Percentiles rank a stretch among this genome's conserved stretches.
Conservation (phyloP, 208 protist genomes). For the Entamoeba invadens region DNA sequence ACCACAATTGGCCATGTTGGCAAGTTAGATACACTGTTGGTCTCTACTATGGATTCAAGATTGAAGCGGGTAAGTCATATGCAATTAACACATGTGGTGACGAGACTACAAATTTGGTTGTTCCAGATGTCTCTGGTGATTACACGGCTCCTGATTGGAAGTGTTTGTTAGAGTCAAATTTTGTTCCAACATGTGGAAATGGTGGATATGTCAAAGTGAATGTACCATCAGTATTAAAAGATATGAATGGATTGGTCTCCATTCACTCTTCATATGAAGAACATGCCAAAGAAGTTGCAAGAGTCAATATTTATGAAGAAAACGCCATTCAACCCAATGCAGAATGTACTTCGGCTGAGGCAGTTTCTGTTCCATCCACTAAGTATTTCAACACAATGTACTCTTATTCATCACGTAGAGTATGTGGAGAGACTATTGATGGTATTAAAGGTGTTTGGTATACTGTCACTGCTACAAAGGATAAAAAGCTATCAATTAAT, state of each 20-base stretch:
- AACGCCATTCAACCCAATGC: not conserved
- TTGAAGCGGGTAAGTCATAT: not conserved
- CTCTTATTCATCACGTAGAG: not conserved
- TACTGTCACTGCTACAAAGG: not conserved
- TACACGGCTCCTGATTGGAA: not conserved
- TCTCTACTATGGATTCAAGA: not conserved
- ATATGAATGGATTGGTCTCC: not conserved
- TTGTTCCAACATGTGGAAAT: not conserved
- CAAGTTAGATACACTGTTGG: not conserved
- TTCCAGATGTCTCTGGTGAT: not conserved
- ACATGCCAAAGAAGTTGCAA: not conserved
- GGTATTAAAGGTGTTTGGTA: not conserved
- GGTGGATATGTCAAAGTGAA: not conserved
- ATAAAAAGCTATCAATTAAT: not conserved
- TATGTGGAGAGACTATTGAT: not conserved
- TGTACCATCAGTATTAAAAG: no score
- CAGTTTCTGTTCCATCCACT: not conserved
- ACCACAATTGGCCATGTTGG: not conserved
- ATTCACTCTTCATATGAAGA: not conserved
- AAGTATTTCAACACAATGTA: not conserved
- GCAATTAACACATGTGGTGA: not conserved
- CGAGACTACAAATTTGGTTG: not conserved
- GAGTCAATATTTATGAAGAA: not conserved
- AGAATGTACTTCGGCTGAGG: not conserved
- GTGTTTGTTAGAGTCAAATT: not conserved